Percentiles rank a stretch among this genome's conserved stretches.
Evolutionary conservation across 2,329 filamentous ascomycete species (phyloP).

Genomic region (Paramyrothecium roridum): DNA sequence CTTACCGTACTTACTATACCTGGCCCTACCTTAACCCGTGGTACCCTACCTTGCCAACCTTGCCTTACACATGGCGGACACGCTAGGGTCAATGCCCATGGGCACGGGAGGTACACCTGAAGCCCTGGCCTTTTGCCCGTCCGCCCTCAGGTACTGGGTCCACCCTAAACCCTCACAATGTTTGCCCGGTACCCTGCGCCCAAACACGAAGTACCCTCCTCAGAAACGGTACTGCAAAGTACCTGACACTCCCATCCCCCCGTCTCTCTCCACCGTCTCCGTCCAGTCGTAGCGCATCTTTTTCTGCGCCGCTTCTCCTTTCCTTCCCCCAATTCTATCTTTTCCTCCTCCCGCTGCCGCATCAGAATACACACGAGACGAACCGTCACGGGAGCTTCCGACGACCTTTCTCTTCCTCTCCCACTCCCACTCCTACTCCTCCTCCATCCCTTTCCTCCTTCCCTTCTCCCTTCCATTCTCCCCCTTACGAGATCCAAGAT

Average conservation of each 20-base stretch:
- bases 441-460: slow-evolving; percentile 9
- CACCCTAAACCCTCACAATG: background rate
- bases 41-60: no score
- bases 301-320: slow-evolving; percentile 16
- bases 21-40: no score
- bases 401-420: slow-evolving; percentile 8
- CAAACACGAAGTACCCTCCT: background rate
- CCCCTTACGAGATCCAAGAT: slow-evolving; percentile 3
- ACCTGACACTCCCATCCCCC: no score
- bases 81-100: background rate
- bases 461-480: slow-evolving; percentile 9
- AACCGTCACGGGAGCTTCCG: slow-evolving; percentile 4
- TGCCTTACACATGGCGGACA: background rate
- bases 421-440: slow-evolving; percentile 12
- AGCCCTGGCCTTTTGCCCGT: background rate
- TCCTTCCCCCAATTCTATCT: slow-evolving; percentile 19
- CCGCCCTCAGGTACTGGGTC: background rate
- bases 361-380: background rate
- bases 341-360: background rate
- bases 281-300: background rate
- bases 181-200: background rate
- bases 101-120: background rate
- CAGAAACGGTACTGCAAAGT: background rate
- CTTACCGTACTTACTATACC: no score
- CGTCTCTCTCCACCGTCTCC: no score